Evolutionary conservation across 192 early-diverging fungal genomes (phyloP), one percentile per base, ranked within the genome.

Genomic region (Podila epicladia): DNA sequence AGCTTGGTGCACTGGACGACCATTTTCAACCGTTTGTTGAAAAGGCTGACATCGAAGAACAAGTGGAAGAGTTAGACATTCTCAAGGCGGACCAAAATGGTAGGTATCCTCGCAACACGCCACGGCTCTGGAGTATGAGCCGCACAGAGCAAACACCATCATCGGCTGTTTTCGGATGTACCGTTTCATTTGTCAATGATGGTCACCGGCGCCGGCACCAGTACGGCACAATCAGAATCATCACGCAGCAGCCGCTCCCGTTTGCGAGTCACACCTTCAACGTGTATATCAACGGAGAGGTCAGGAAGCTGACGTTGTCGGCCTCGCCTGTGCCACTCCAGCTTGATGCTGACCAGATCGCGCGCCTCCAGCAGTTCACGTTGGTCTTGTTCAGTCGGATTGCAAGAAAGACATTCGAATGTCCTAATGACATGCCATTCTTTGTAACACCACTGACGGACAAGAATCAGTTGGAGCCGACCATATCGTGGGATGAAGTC

Each of bases 1-100:
- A 84, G n/a, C 64, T 84, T 0, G 91, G 90, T 2, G 92, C 85
- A 1, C 85, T 98, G 32, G 87, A 93, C 65, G 91, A 96, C 50
- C 84, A 90, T 31, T 75, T 97, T 28, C 58, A 87, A 13, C 95
- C 96, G 28, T 58, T 66, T 11, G 38, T 66, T 51, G 62, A 76
- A n/a, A 50, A 69, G 57, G 0, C 20, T 0, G 67, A 75, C 22
- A 24, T 20, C 13, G 45, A 58, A 7, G 12, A 28, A 4, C 53
- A 72, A 15, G 63, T 61, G 0, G 58, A 57, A 13, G 68, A 71
- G n/a, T 37, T 50, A 28, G 60, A 67, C 1, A 5, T 19, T 4
- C 26, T 13, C 7, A 37, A 72, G 17, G 60, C 24, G 19, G 29
- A 20, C 12, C 5, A 49, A 72, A 68, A 51, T 58, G 4, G 48